Base-by-base conservation (phyloP, 2,329 filamentous ascomycete genomes). In the Helotiales sp. region DNA sequence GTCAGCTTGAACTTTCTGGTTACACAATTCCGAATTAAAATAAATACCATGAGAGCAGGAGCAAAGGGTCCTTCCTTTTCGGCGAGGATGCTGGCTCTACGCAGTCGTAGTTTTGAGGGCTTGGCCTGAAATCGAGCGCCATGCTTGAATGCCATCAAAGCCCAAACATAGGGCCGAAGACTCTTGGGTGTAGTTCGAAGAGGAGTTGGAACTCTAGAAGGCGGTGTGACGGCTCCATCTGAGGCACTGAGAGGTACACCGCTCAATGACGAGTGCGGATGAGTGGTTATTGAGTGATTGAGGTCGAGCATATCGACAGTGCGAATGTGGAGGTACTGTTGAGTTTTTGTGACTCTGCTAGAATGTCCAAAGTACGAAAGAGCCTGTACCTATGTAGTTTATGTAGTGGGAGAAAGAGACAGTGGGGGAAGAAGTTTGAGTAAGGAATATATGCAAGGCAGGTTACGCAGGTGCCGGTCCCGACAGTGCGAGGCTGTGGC, bases 91-190 rank as follows among this genome's bases (percentile, higher is more conserved):
- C 69, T 70, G 10, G 68, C 61, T 52, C 69, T 57, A 6, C 72
- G 68, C 34, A 50, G 32, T 1, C 64, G 70, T 64, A 70, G 68
- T 13, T 47, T 61, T 0, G 72, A 72, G 20, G 66, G 61, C 24
- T 63, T 64, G 10, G 65, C 20, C 17, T 72, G 64, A 45, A 73
- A 74, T 8, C 60, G 47, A 3, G 54, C 63, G n/a, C 70, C 71
- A 45, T 71, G 50, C 34, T 68, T 72, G 64, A 73, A 71, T 10
- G 73, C 69, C 68, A 72, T 69, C 13, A 72, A n/a, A 20, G 71
- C 70, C 40, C 61, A 69, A 5, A 73, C 64, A 60, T 71, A 73
- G 15, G 72, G 70, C 24, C 67, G 61, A 30, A 74, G 65, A 49
- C 70, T 72, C 58, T 64, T 70, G 10, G 68, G 69, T n/a, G 63